Evolutionary conservation across 1,284 basidiomycete genomes (phyloP), one percentile per base, ranked within the genome.

Genomic region (Trichosporon asahii): DNA sequence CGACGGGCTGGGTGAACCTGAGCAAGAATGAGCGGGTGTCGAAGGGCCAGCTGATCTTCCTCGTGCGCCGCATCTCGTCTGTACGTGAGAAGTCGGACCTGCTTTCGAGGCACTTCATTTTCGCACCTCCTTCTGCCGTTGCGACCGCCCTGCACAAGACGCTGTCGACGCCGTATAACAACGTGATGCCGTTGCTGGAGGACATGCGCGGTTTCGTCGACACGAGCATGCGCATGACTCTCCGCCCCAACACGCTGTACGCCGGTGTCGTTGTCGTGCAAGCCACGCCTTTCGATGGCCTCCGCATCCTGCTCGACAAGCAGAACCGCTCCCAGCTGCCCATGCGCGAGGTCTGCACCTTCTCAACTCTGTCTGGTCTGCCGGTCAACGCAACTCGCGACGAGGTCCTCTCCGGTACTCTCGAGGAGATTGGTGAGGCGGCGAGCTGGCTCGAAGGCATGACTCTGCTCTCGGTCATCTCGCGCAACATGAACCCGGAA

Each of bases 1-100:
- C 84, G 2, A 85, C 84, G 31, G 84, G 84, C 23, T 82, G 81
- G 76, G 82, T 83, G 64, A 76, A 77, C 61, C 71, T 82, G 18
- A 76, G 77, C 68, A 74, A 74, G 53, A 77, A 73, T 29, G 82
- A 83, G 70, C 83, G 80, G 2, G 81, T 85, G 9, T 82, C 83
- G 4, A 85, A 84, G 73, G 84, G 84, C 18, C 85, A 85, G 74
- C 75, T 85, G 66, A 81, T 85, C 70, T 82, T 85, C 71, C 78
- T 85, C 12, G 81, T 84, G 3, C 81, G 84, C 15, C 77, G 84
- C 8, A 77, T 85, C 9, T 75, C 76, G 2, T 82, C 80, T 15
- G 64, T 76, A 11, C 75, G 77, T 25, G 84, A 85, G 68, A 81
- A 80, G 55, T 76, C 76, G 35, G 81, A 82, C 55, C 77, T 85